Base-by-base conservation (phyloP, 2,329 filamentous ascomycete genomes). In the Fusarium papillatum region DNA sequence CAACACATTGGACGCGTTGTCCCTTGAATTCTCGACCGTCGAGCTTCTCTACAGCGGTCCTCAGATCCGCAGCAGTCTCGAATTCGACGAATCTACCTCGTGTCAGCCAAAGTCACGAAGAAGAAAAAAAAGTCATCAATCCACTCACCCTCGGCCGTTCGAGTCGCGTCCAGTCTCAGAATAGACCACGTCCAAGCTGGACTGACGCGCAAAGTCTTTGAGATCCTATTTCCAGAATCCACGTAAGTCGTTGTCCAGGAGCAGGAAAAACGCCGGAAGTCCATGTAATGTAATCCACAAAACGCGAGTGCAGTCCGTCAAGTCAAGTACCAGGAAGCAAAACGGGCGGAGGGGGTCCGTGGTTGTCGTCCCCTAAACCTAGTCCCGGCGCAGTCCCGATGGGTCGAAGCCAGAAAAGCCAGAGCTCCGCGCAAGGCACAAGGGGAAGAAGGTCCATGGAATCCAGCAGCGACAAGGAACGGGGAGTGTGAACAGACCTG, bases 191-290 rank as follows among this genome's bases (percentile, higher is more conserved):
- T 98, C 97, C 85, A 98, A 91, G 86, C 95, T 95, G 85, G 96
- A 97, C 86, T 97, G 95, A 84, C 97, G 95, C 75, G 97, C 97
- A 87, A 99, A 99, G 86, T 99, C 97, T 94, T 99, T 99, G 66
- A 99, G 93, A 87, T 99, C 97, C 97, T 99, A 95, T 87, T 93
- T 88, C 90, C 90, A 92, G 90, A 90, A 86, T 91, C 90, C 91
- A 90, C 90, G 94, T 97, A 95, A 96, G 94, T 95, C 87, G 91
- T 85, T 87, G 84, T 91, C 90, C 87, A 88, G 89, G 87, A 83
- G 81, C 74, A 80, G 81, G 78, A 72, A 48, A 71, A 80, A 77
- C 70, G 78, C 76, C 78, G 80, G 77, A 71, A 78, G 78, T 81
- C 80, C 81, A 84, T 79, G 78, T 78, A 80, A 81, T 83, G 78